Evolutionary conservation across 2,329 filamentous ascomycete genomes (phyloP), one percentile per base, ranked within the genome.

Genomic region (Corniculantispora saksenae): DNA sequence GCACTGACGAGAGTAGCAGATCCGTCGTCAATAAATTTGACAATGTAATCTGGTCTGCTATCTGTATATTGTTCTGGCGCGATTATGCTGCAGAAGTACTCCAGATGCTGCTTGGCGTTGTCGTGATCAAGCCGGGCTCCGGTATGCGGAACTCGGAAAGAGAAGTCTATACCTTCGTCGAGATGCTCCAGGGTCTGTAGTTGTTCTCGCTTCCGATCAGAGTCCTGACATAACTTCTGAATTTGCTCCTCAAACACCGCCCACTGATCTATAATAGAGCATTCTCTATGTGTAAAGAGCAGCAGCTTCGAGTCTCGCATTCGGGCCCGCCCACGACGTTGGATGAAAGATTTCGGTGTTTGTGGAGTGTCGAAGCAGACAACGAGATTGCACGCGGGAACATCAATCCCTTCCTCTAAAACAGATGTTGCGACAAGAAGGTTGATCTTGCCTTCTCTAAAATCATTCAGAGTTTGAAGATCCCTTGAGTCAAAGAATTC

Each of bases 41-140:
- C 80, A 17, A 86, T 80, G 71, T 93, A 97, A 57, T 91, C 86
- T 0, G 94, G 93, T 1, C 84, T 80, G 21, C 79, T 79, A 69
- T 93, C 86, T 8, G 89, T 81, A 71, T 88, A 92, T 29, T 86
- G 83, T 1, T 80, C 80, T 0, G 79, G 78, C 0, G 85, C 82
- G 0, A 93, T 74, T 0, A 84, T 82, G 0, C 81, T 79, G 75
- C 94, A 97, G 70, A 97, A 96, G 75, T 97, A 92, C 55, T 91
- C 82, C 1, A 98, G 82, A 74, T 95, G 93, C n/a, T 82, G 77
- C 56, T 89, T 86, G 1, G 92, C 91, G 69, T 91, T 91, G 45
- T 91, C 85, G 1, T 93, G 82, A 13, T 91, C 91, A 17, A 97
- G 78, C 15, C 87, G 77, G 0, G 92, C 92, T 5, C 89, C 79